These are phyloP conservation scores for Cryphonectria japonica DNA, from an alignment of 2,329 filamentous ascomycete genomes.

Conservation along the genomic window DNA sequence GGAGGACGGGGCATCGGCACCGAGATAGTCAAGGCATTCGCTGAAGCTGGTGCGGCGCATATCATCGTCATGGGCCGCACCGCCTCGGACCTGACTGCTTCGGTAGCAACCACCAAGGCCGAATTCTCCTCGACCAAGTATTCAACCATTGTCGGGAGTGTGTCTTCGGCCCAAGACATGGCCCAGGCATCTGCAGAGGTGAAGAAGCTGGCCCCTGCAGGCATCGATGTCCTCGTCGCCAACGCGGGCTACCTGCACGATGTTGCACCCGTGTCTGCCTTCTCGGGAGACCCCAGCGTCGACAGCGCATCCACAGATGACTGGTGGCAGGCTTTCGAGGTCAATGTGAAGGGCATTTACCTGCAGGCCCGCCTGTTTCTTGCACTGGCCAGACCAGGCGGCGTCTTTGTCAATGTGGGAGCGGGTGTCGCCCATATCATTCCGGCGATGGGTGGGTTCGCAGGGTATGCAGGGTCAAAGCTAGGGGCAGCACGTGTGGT, in stretches of 20 bases:
- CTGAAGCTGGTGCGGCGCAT: constrained; percentile 55
- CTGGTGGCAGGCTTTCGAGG: constrained; percentile 36
- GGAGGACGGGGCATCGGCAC: constrained; percentile 56
- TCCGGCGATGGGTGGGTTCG: constrained; percentile 20
- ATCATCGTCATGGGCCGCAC: constrained; percentile 51
- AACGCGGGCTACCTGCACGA: constrained; percentile 36
- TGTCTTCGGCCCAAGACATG: constrained; percentile 27
- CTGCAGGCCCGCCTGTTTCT: constrained; percentile 33
- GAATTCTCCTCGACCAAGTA: constrained; percentile 24
- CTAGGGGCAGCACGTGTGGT: constrained; percentile 28
- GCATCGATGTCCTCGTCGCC: constrained; percentile 37
- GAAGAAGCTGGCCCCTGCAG: neutral
- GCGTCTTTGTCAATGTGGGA: constrained; percentile 34
- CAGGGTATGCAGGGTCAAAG: constrained; percentile 27
- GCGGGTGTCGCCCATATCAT: constrained; percentile 28
- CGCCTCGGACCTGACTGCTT: constrained; percentile 31
- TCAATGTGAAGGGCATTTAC: constrained; percentile 34
- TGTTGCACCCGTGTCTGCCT: constrained; percentile 28
- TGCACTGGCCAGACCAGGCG: constrained; percentile 25
- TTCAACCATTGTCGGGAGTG: constrained; percentile 28
- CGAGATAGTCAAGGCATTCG: constrained; percentile 50
- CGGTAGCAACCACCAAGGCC: constrained; percentile 1
- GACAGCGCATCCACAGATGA: constrained; percentile 19
- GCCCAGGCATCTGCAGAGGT: constrained; percentile 22
- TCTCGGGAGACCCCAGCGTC: constrained; percentile 18